Evolutionary conservation across 176 grass and related monocot species (phyloP).

Genomic region (Carex scoparia): DNA sequence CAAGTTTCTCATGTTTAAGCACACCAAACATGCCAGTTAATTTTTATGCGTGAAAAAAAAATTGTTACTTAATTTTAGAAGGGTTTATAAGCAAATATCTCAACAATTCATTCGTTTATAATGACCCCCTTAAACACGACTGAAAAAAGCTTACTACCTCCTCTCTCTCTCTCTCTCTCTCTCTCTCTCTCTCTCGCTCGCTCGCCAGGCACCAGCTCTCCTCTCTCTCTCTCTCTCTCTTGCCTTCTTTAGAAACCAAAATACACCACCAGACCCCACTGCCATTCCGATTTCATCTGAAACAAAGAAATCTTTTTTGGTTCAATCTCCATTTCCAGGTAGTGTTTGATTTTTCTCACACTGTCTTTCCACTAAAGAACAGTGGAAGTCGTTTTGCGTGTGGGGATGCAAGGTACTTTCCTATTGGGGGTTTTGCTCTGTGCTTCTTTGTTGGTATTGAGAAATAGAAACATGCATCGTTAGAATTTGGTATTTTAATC

Average conservation of each 20-base stretch:
- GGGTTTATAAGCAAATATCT: background rate
- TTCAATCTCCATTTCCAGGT: slow-evolving; percentile 14
- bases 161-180: background rate
- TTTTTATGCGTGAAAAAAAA: too few species aligned
- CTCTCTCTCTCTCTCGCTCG: background rate
- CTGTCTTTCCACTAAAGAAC: too few species aligned
- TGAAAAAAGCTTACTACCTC: background rate
- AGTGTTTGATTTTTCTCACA: background rate
- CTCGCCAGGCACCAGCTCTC: background rate
- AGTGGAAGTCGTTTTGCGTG: background rate
- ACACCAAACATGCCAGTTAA: background rate
- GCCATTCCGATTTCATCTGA: background rate
- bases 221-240: background rate
- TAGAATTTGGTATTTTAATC: background rate
- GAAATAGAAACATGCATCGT: background rate
- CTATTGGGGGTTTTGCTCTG: background rate
- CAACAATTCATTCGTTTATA: background rate
- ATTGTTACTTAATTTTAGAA: background rate
- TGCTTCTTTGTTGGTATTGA: background rate
- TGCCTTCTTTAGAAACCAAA: background rate
- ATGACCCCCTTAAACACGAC: background rate
- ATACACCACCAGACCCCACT: background rate
- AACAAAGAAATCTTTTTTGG: background rate
- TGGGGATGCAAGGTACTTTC: background rate
- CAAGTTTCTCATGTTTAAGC: background rate